phyloP scores from a whole-genome alignment of 1,284 basidiomycete species.

The Veloboletus limbatus region DNA sequence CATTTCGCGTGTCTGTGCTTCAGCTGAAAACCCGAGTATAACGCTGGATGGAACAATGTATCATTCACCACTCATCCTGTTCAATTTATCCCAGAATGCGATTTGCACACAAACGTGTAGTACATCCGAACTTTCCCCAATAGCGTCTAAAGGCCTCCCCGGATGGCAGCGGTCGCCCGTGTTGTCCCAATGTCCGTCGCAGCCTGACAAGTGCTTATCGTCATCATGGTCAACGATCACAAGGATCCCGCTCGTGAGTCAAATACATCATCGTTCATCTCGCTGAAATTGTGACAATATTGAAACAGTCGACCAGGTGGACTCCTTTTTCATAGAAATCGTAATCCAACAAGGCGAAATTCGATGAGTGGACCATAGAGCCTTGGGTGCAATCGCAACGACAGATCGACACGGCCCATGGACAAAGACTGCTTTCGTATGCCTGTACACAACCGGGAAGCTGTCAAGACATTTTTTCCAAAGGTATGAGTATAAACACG shows the following conservation, averaged over 20 bases:
- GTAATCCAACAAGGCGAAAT: constrained; percentile 52
- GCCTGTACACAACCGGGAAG: constrained; percentile 43
- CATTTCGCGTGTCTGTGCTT: too few relatives aligned
- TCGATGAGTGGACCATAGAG: constrained; percentile 44
- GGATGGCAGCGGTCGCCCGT: background rate
- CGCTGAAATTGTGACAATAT: background rate
- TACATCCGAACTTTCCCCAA: background rate
- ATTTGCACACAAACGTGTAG: constrained; percentile 1
- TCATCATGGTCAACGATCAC: background rate
- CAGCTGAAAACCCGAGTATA: too few relatives aligned
- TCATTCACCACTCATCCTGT: background rate
- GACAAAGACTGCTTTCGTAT: constrained; percentile 53
- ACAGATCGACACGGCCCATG: constrained; percentile 48
- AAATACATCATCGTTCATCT: background rate
- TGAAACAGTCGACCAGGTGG: constrained; percentile 43
- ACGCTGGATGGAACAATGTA: too few relatives aligned
- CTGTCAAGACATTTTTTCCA: constrained; percentile 50
- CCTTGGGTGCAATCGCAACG: constrained; percentile 52
- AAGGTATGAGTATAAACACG: constrained; percentile 34
- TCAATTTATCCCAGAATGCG: background rate
- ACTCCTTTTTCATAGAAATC: constrained; percentile 56
- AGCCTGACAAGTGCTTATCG: background rate
- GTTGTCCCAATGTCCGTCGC: background rate
- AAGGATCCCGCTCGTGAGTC: background rate
- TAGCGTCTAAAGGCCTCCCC: background rate